phyloP scores from a whole-genome alignment of 345 rosid species.

The Populus ilicifolia region DNA sequence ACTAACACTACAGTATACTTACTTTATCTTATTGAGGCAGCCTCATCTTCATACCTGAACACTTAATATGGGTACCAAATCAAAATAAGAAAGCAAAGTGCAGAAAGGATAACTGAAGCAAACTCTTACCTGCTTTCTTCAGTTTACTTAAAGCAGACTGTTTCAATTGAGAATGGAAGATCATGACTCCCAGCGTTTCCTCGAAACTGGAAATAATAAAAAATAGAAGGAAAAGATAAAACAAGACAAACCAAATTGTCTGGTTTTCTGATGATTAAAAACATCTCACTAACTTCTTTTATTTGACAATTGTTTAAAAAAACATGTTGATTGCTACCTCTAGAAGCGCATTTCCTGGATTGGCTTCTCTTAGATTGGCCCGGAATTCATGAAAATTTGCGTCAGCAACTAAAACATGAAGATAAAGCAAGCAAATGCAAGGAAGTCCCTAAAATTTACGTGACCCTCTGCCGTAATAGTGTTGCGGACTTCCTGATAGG shows the following conservation, averaged over 20 bases:
- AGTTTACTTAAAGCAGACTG: slow-evolving; percentile 48
- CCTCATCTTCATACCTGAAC: slow-evolving; percentile 81
- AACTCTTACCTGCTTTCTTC: slow-evolving; percentile 65
- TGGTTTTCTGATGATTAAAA: neutral
- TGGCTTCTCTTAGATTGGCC: slow-evolving; percentile 66
- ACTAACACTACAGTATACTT: slow-evolving; percentile 16
- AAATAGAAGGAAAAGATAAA: neutral
- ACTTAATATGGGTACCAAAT: slow-evolving; percentile 19
- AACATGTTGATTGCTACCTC: slow-evolving; percentile 44
- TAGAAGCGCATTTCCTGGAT: slow-evolving; percentile 78
- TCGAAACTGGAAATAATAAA: slow-evolving; percentile 47
- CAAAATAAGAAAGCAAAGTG: slow-evolving; percentile 6
- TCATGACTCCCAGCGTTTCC: slow-evolving; percentile 99
- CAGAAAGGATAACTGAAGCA: slow-evolving; percentile 11
- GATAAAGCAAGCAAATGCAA: slow-evolving; percentile 11
- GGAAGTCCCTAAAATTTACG: slow-evolving; percentile 38
- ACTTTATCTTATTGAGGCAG: slow-evolving; percentile 92
- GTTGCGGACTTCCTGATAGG: slow-evolving; percentile 75
- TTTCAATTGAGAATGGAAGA: slow-evolving; percentile 76
- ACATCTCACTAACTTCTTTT: neutral
- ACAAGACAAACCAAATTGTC: neutral
- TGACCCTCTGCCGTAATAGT: slow-evolving; percentile 79
- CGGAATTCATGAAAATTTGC: slow-evolving; percentile 25
- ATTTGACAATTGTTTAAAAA: slow-evolving; percentile 7
- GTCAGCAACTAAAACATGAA: slow-evolving; percentile 13